Base-by-base conservation (phyloP, 2,329 filamentous ascomycete species). In the Alternaria arbusti region DNA sequence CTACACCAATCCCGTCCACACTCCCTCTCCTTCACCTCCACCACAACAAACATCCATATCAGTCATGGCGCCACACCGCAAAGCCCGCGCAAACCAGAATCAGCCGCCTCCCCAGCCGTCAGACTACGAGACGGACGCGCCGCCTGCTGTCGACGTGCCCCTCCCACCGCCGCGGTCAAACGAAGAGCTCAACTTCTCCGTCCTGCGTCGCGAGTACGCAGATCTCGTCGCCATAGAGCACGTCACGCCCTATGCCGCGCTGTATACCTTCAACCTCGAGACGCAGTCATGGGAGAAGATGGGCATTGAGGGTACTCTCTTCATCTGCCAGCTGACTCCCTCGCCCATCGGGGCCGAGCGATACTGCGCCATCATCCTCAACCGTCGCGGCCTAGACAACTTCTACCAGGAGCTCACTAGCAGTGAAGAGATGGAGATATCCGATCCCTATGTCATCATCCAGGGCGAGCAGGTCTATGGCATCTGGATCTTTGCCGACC, bases 261-360 rank as follows among this genome's bases (percentile, higher is more conserved):
- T 97, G 69, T 98, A 97, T 84, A 87, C 87, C 51, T 96, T 96
- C 82, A 88, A 86, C 65, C 84, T 88, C 50, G 81, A 85, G 5
- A 85, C 88, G 3, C 83, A 87, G 56, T 82, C 84, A 63, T 98
- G 96, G 96, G 91, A 96, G 77, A 97, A 96, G 83, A 88, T 87
- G 49, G 91, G 90, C 59, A 87, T 94, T 11, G 94, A 97, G 80
- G 96, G 96, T 43, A 92, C 93, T 12, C 84, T 98, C 68, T 99
- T 98, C 79, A 88, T 98, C 57, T 96, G 92, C 83, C 86, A 91
- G 67, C 81, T 89, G 15, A 69, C 70, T 3, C 74, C 76, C 7
- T 72, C 70, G 5, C 63, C 87, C 57, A 63, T 68, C 10, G 76
- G 73, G 50, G 66, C 70, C 13, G 75, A 81, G 49, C 78, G 82